Conservation (phyloP, 805 yeast genomes). For the Danielozyma ontarioensis region DNA sequence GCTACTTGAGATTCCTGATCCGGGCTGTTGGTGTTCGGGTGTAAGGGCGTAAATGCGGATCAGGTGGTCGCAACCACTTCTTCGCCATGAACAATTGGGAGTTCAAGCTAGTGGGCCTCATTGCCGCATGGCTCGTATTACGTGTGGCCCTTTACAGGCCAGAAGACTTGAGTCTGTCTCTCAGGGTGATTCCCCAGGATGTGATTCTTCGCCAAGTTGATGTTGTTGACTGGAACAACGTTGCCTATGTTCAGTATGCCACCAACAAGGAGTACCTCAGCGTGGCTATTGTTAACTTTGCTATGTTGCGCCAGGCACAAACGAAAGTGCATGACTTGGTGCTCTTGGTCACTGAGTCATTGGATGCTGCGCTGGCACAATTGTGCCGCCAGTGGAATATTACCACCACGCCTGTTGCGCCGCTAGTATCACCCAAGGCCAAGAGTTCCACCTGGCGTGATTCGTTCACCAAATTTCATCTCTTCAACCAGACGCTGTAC, state of each 20-base stretch:
- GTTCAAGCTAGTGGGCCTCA: constrained; percentile 13
- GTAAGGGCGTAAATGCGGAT: no score
- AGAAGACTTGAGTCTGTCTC: constrained; percentile 7
- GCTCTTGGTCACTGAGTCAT: constrained; percentile 29
- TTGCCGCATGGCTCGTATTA: constrained; percentile 17
- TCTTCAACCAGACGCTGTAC: constrained; percentile 45
- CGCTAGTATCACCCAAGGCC: constrained; percentile 6
- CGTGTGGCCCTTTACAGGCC: no score
- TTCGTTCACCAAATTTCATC: constrained; percentile 51
- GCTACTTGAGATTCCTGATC: no score
- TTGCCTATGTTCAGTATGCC: constrained; percentile 60
- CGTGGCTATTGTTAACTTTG: constrained; percentile 43
- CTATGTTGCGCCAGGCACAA: constrained; percentile 26
- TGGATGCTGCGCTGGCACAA: no score
- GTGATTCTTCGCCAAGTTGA: constrained; percentile 9
- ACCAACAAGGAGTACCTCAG: constrained; percentile 48
- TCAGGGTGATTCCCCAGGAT: constrained; percentile 20
- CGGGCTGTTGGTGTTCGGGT: no score
- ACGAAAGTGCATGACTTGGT: constrained; percentile 44
- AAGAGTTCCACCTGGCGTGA: constrained; percentile 38
- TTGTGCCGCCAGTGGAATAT: constrained; percentile 8
- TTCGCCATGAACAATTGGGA: constrained; percentile 27
- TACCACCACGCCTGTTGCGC: constrained; percentile 21
- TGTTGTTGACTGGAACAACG: constrained; percentile 13
- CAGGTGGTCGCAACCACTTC: no score